Conservation (phyloP, 2,329 filamentous ascomycete genomes). For the Alternaria sp. region DNA sequence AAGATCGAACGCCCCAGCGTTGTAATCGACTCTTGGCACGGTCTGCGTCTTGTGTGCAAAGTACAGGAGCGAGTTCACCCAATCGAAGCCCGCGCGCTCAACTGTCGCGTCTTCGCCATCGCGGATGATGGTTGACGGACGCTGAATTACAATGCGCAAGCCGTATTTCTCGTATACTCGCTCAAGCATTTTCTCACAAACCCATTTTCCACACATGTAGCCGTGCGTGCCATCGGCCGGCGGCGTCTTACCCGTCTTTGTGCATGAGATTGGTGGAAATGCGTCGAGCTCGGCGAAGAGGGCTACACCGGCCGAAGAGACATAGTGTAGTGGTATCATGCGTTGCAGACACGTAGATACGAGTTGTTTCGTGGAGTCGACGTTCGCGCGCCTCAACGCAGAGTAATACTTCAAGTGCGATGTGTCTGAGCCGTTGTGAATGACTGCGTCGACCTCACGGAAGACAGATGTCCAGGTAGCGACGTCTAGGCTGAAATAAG, state of each 20-base stretch:
- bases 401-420: constrained; percentile 20
- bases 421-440: constrained; percentile 23
- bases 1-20: constrained; percentile 7
- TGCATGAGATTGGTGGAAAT: constrained; percentile 1
- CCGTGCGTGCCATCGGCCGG: constrained; percentile 44
- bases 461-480: background rate
- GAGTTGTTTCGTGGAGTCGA: constrained; percentile 13
- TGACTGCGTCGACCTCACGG: constrained; percentile 8
- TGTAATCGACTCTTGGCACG: background rate
- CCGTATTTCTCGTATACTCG: background rate
- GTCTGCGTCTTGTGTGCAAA: background rate
- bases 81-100: constrained; percentile 4
- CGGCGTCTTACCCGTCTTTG: constrained; percentile 20
- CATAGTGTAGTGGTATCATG: constrained; percentile 3
- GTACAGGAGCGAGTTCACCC: constrained; percentile 10
- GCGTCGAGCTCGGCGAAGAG: background rate
- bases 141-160: constrained; percentile 15
- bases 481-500: background rate
- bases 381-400: constrained; percentile 11
- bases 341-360: background rate
- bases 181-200: constrained; percentile 52
- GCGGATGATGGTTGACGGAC: constrained; percentile 14
- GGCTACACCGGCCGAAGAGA: constrained; percentile 11
- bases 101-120: background rate
- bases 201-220: constrained; percentile 54